phyloP scores from a whole-genome alignment of 2,329 filamentous ascomycete species.

The Blumeria hordei region DNA sequence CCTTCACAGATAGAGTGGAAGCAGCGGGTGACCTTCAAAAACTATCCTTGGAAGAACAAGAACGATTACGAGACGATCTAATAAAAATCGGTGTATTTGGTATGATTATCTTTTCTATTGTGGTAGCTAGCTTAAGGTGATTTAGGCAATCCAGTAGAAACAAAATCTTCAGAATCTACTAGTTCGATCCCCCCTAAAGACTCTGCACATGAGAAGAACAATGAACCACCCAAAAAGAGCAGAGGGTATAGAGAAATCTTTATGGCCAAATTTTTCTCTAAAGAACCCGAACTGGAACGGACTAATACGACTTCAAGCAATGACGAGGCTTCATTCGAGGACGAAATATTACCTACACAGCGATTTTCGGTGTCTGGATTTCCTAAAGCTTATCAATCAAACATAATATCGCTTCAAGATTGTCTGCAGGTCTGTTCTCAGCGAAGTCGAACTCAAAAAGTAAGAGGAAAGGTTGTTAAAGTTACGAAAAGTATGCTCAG shows the following conservation, averaged over 20 bases:
- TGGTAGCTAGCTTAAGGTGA: too few species aligned
- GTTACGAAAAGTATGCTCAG: conserved; percentile 1
- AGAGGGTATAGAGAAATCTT: too few species aligned
- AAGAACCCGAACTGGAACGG: too few species aligned
- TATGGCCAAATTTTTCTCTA: too few species aligned
- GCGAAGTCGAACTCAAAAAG: background rate
- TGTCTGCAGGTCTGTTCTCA: background rate
- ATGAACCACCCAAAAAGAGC: too few species aligned
- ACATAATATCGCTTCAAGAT: background rate
- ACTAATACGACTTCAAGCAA: too few species aligned
- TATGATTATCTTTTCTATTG: background rate
- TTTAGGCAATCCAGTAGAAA: too few species aligned
- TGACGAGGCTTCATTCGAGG: too few species aligned
- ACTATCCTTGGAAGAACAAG: background rate
- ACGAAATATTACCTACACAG: too few species aligned
- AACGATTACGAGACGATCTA: background rate
- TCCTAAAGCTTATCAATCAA: background rate
- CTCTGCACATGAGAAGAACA: too few species aligned
- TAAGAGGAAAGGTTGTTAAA: background rate
- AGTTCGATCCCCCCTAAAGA: too few species aligned
- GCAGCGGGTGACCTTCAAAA: background rate
- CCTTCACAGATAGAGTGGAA: background rate
- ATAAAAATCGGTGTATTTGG: background rate
- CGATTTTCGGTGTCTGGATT: background rate
- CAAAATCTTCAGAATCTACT: too few species aligned